A percentile compares a stretch with the other conserved stretches of the same genome.
Conservation (phyloP, 2,329 filamentous ascomycete genomes). For the Penicillium olsonii region DNA sequence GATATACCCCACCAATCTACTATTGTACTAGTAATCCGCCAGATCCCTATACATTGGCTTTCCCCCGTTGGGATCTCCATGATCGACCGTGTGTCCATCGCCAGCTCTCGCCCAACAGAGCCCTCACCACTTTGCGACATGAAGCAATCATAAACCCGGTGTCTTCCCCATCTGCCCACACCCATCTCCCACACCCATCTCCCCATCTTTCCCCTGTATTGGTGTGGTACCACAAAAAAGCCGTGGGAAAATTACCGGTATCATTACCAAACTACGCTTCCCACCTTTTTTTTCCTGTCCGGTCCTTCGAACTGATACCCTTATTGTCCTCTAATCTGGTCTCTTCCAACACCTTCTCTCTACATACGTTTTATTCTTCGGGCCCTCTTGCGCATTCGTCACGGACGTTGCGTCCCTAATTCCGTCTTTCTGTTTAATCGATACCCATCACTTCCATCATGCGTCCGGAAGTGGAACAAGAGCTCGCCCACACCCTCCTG, state of each 20-base stretch:
- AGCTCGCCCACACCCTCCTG: slow-evolving; percentile 96
- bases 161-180: too few relatives aligned
- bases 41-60: too few relatives aligned
- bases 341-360: slow-evolving; percentile 19
- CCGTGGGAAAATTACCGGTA: slow-evolving; percentile 20
- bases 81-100: too few relatives aligned
- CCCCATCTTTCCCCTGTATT: neutral
- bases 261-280: slow-evolving; percentile 21
- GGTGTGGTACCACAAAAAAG: slow-evolving; percentile 2
- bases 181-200: too few relatives aligned
- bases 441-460: slow-evolving; percentile 57
- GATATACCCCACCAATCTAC: too few relatives aligned
- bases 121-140: slow-evolving; percentile 9
- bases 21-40: too few relatives aligned
- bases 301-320: slow-evolving; percentile 5
- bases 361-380: slow-evolving; percentile 9
- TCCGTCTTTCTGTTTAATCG: slow-evolving; percentile 16
- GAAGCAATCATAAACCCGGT: too few relatives aligned
- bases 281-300: slow-evolving; percentile 27
- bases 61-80: neutral
- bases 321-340: neutral
- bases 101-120: slow-evolving; percentile 11
- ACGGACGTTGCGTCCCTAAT: slow-evolving; percentile 20
- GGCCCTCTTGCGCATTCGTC: slow-evolving; percentile 18
- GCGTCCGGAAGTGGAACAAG: slow-evolving; percentile 98